These are phyloP conservation scores for Boletus sensibilis DNA, from an alignment of 768 basidiomycete genomes.

Conservation along the genomic window DNA sequence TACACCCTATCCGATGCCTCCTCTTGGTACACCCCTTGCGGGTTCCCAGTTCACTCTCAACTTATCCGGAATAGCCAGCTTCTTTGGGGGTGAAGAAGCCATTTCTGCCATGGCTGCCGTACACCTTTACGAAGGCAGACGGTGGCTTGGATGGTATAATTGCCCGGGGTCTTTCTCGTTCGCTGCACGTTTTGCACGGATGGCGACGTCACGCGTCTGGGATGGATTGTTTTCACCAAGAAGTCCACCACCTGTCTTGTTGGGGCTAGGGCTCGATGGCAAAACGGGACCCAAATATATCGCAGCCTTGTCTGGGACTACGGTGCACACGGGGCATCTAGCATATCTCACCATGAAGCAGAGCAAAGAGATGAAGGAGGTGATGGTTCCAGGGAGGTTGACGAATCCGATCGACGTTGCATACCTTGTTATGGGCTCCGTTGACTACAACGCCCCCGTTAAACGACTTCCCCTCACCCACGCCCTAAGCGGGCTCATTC, in stretches of 20 bases:
- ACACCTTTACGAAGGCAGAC: conserved; percentile 32
- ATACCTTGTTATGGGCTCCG: conserved; percentile 12
- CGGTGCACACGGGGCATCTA: conserved; percentile 21
- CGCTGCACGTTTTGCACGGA: conserved; percentile 32
- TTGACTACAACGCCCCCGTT: conserved; percentile 5
- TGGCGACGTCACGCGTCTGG: conserved; percentile 29
- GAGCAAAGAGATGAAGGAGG: conserved; percentile 7
- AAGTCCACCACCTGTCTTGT: conserved; percentile 15
- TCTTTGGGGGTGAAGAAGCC: conserved; percentile 38
- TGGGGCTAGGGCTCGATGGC: conserved; percentile 33
- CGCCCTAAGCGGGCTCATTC: conserved; percentile 17
- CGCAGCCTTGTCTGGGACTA: conserved; percentile 26
- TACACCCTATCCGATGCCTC: conserved; percentile 16
- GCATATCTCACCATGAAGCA: conserved; percentile 21
- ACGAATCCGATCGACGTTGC: conserved; percentile 18
- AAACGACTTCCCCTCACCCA: conserved; percentile 2
- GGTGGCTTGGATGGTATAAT: conserved; percentile 40
- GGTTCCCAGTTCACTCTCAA: conserved; percentile 22
- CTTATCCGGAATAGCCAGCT: conserved; percentile 32
- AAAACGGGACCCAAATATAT: conserved; percentile 28
- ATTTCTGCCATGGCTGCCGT: conserved; percentile 36
- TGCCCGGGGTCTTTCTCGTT: conserved; percentile 34
- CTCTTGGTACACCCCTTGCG: conserved; percentile 14
- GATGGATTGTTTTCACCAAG: conserved; percentile 23
- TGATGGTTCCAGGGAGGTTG: conserved; percentile 20